phyloP scores from a whole-genome alignment of 768 basidiomycete genomes.

The Naganishia vaughanmartiniae region DNA sequence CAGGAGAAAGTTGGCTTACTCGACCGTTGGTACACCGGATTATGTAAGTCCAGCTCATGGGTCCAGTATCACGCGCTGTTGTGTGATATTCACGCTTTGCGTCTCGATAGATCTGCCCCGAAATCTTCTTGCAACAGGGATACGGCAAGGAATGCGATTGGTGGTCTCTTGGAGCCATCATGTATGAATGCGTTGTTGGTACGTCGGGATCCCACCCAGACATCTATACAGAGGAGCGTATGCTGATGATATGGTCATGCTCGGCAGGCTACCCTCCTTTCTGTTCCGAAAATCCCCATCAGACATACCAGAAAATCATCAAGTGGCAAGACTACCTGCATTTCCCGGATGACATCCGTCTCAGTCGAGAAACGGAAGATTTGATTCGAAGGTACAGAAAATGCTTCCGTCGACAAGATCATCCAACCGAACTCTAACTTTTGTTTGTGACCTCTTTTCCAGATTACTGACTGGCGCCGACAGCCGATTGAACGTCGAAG shows the following conservation, averaged over 20 bases:
- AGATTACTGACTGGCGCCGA: constrained; percentile 78
- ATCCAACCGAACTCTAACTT: not conserved
- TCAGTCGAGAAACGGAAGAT: constrained; percentile 87
- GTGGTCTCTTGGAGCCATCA: constrained; percentile 98
- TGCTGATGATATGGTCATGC: no score
- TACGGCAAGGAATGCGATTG: constrained; percentile 98
- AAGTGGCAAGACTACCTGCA: constrained; percentile 82
- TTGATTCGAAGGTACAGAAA: constrained; percentile 70
- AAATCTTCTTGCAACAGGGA: constrained; percentile 94
- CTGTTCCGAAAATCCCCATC: constrained; percentile 93
- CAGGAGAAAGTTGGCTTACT: constrained; percentile 92
- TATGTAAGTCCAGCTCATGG: constrained; percentile 53
- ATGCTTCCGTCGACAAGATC: not conserved
- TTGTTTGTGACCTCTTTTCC: not conserved
- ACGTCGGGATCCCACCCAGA: no score
- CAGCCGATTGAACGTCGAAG: constrained; percentile 71
- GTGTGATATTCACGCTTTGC: not conserved
- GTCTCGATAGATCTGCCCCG: constrained; percentile 69
- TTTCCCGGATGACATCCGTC: constrained; percentile 91
- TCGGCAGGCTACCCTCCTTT: constrained; percentile 78
- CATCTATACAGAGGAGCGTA: no score
- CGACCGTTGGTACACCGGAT: constrained; percentile 95
- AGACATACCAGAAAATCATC: constrained; percentile 97
- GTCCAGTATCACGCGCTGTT: not conserved
- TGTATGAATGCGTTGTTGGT: constrained; percentile 93